A percentile compares a stretch with the other conserved stretches of the same genome.
Conservation (phyloP, 805 yeast genomes). For the Pichia scutulata region DNA sequence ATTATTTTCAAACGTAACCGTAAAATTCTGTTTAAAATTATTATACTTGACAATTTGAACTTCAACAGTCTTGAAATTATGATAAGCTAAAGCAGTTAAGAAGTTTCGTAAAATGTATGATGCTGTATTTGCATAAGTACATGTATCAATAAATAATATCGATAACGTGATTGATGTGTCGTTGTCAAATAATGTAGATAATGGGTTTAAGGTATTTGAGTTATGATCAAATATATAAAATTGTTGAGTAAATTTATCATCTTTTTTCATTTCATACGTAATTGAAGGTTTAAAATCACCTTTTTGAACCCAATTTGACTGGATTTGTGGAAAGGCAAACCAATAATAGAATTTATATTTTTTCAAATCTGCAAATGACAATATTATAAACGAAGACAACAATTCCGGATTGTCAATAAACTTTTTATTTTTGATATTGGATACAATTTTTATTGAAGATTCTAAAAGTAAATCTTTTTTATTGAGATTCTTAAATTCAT, state of each 20-base stretch:
- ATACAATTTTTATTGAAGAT: constrained; percentile 25
- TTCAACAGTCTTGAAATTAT: constrained; percentile 29
- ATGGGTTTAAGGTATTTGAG: constrained; percentile 2
- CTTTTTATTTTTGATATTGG: constrained; percentile 27
- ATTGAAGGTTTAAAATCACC: constrained; percentile 2
- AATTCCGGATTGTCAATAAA: constrained; percentile 33
- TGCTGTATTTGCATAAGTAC: constrained; percentile 13
- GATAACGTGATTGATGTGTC: constrained; percentile 5
- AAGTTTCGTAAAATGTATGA: constrained; percentile 22
- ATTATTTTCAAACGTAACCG: constrained; percentile 11
- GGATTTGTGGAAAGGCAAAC: constrained; percentile 71
- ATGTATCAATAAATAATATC: constrained; percentile 23
- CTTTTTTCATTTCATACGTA: background rate
- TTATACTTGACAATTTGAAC: constrained; percentile 34
- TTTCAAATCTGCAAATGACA: constrained; percentile 83
- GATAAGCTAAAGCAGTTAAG: constrained; percentile 23
- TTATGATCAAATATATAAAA: constrained; percentile 12
- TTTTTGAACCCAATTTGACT: constrained; percentile 39
- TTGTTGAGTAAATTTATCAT: constrained; percentile 10
- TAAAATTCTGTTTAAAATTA: constrained; percentile 19
- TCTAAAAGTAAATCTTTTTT: constrained; percentile 50
- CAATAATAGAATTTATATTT: constrained; percentile 85
- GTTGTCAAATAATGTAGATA: constrained; percentile 9
- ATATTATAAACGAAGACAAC: constrained; percentile 38
- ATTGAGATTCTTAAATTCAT: constrained; percentile 67